phyloP scores from a whole-genome alignment of 192 early-diverging fungal species.

The Coemansia sp. region DNA sequence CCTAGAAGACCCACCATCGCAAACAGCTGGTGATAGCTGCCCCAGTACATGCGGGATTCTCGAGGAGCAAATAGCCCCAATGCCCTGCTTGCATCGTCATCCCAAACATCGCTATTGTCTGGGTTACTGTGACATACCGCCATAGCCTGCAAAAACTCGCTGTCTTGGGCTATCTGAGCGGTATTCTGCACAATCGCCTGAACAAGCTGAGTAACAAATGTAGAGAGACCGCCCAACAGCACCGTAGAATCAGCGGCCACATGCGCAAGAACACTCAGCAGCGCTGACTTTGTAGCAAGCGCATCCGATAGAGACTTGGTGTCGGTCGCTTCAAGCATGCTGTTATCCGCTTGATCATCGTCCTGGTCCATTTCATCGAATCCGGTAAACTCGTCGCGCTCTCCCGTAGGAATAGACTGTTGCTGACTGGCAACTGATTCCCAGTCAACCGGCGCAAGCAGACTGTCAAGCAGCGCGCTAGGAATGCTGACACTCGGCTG shows the following conservation, averaged over 20 bases:
- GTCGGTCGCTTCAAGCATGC: neutral
- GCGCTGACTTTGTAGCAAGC: slow-evolving; percentile 23
- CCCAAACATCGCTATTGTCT: slow-evolving; percentile 4
- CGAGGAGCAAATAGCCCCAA: slow-evolving; percentile 21
- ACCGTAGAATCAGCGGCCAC: slow-evolving; percentile 18
- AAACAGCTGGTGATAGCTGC: slow-evolving; percentile 31
- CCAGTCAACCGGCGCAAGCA: slow-evolving; percentile 34
- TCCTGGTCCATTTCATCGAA: slow-evolving; percentile 13
- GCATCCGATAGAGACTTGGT: neutral
- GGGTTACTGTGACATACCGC: neutral
- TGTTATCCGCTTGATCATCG: neutral
- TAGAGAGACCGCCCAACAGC: slow-evolving; percentile 15
- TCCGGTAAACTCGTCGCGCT: slow-evolving; percentile 18
- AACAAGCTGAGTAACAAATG: slow-evolving; percentile 16
- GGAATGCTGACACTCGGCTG: slow-evolving; percentile 10
- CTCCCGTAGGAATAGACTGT: slow-evolving; percentile 20
- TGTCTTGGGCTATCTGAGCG: slow-evolving; percentile 7
- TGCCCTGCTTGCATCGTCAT: slow-evolving; percentile 20
- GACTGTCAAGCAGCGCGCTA: slow-evolving; percentile 24
- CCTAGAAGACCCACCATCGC: slow-evolving; percentile 42
- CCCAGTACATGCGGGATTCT: slow-evolving; percentile 36
- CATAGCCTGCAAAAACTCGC: slow-evolving; percentile 11
- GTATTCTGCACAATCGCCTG: slow-evolving; percentile 19
- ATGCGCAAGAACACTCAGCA: slow-evolving; percentile 23
- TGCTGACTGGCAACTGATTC: slow-evolving; percentile 8